Conservation (phyloP, 345 rosid genomes). For the Schrenkiella parvula region DNA sequence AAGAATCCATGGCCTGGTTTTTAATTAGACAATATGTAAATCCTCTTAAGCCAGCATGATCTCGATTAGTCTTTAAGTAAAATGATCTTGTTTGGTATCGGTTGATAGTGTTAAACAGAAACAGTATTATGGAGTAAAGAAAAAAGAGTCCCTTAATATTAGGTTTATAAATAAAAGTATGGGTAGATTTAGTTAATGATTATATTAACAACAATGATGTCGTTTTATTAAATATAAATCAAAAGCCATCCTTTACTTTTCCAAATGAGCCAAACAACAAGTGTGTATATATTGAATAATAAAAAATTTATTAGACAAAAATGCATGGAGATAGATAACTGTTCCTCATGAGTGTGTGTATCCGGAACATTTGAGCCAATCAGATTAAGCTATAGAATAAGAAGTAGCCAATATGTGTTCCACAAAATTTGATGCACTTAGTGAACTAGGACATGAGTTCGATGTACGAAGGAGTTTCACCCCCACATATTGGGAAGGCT, state of each 20-base stretch:
- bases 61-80: no score
- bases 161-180: neutral
- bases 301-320: neutral
- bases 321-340: neutral
- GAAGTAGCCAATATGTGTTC: neutral
- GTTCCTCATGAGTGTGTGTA: neutral
- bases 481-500: neutral
- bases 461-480: neutral
- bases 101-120: neutral
- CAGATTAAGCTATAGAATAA: neutral
- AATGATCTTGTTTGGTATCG: neutral
- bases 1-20: neutral
- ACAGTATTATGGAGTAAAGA: neutral
- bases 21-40: neutral
- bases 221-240: neutral
- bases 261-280: constrained; percentile 4
- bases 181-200: neutral
- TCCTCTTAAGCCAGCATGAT: neutral
- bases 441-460: neutral
- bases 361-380: neutral
- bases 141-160: neutral
- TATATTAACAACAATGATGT: neutral
- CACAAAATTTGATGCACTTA: neutral
- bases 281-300: neutral
- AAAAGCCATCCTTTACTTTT: neutral